Evolutionary conservation across 345 rosid species (phyloP).

Genomic region (Cardamine chenopodiifolia): DNA sequence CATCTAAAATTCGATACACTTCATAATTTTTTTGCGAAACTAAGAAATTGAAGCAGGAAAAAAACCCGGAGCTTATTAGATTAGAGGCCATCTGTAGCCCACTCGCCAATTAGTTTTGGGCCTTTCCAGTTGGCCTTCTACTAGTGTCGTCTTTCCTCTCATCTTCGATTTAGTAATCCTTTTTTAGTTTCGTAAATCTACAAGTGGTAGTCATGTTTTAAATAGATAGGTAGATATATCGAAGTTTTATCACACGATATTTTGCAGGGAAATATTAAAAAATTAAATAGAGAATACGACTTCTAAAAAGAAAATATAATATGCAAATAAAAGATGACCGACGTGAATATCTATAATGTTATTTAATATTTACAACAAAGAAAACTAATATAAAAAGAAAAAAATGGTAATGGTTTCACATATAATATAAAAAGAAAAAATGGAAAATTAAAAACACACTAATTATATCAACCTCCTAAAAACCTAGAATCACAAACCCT

Average conservation of each 20-base stretch:
- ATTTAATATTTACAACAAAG: neutral
- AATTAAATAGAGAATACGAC: neutral
- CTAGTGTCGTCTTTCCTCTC: neutral
- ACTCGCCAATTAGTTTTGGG: neutral
- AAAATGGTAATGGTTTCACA: slow-evolving; percentile 5
- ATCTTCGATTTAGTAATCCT: neutral
- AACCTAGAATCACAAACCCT: slow-evolving; percentile 30
- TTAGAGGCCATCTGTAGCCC: too few species aligned
- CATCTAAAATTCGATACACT: neutral
- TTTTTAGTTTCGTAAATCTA: neutral
- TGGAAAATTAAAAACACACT: slow-evolving; percentile 3
- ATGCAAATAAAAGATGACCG: neutral
- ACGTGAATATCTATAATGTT: neutral
- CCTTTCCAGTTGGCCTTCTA: neutral
- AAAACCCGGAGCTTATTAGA: too few species aligned
- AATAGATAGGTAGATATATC: too few species aligned
- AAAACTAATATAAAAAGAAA: slow-evolving; percentile 5
- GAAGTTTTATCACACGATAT: neutral
- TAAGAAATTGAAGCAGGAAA: too few species aligned
- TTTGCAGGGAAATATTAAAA: neutral
- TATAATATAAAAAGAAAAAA: neutral
- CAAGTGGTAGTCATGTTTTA: neutral
- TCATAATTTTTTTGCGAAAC: neutral
- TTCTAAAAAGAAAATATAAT: neutral
- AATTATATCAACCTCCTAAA: slow-evolving; percentile 16